phyloP scores from a whole-genome alignment of 306 rosid genomes.

The Ochetophila trinervis region DNA sequence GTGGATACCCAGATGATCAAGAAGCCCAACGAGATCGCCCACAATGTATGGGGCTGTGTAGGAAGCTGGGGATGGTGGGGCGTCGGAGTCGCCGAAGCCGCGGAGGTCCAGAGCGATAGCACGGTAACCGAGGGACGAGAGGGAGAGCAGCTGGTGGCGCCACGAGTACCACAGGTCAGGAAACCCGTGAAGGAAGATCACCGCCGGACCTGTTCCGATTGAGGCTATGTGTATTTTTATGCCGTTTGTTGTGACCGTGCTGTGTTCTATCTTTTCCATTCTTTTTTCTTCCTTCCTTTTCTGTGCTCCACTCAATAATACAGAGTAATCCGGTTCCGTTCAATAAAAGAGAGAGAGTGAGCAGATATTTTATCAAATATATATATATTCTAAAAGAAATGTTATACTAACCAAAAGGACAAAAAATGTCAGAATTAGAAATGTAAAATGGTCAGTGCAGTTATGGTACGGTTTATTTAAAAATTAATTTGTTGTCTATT shows the following conservation, averaged over 20 bases:
- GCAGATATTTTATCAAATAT: too few species aligned
- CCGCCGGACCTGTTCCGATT: constrained; percentile 8
- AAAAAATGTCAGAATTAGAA: too few species aligned
- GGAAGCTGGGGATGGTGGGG: not conserved
- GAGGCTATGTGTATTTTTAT: constrained; percentile 14
- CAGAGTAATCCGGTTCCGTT: too few species aligned
- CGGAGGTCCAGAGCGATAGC: constrained; percentile 25
- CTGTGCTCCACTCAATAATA: not conserved
- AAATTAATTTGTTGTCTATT: too few species aligned
- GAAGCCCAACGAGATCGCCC: constrained; percentile 24
- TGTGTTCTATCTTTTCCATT: constrained; percentile 14
- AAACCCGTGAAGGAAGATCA: constrained; percentile 21
- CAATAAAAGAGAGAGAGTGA: too few species aligned
- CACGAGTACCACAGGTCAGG: constrained; percentile 28
- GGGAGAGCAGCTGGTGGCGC: constrained; percentile 21
- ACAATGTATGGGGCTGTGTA: constrained; percentile 14
- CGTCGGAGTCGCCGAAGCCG: constrained; percentile 11
- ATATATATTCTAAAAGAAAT: too few species aligned
- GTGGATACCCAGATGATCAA: constrained; percentile 15
- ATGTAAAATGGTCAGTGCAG: too few species aligned
- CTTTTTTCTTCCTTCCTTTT: not conserved
- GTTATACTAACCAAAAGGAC: too few species aligned
- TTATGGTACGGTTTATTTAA: too few species aligned
- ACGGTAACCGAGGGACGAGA: constrained; percentile 21
- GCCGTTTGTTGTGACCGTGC: not conserved